phyloP scores from a whole-genome alignment of 78 protist genomes.

The Blattamonas nauphoetae region DNA sequence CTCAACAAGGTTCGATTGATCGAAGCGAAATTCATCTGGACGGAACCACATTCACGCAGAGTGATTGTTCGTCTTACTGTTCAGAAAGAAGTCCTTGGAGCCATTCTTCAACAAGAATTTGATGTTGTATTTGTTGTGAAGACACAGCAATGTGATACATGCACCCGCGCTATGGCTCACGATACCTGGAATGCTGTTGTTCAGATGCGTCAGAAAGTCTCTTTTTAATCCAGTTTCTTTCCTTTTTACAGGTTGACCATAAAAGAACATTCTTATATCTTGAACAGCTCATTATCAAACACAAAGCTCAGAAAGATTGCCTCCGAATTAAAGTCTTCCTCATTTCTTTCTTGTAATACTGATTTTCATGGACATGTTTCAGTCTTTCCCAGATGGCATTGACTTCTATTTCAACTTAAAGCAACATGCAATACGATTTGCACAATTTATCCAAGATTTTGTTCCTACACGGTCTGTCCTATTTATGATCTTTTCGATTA shows the following conservation, averaged over 20 bases:
- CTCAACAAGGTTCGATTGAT: slow-evolving; percentile 70
- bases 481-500: not conserved
- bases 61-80: slow-evolving; percentile 79
- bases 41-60: slow-evolving; percentile 96
- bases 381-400: not conserved
- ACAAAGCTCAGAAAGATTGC: slow-evolving; percentile 62
- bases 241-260: slow-evolving; percentile 46
- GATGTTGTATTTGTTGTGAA: slow-evolving; percentile 75
- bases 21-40: slow-evolving; percentile 97
- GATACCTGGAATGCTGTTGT: slow-evolving; percentile 82
- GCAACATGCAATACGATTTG: slow-evolving; percentile 64
- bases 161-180: slow-evolving; percentile 72
- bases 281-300: slow-evolving; percentile 93
- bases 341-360: slow-evolving; percentile 76
- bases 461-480: slow-evolving; percentile 52
- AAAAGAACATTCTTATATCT: slow-evolving; percentile 83
- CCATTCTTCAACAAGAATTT: slow-evolving; percentile 47
- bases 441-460: slow-evolving; percentile 58
- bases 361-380: not conserved
- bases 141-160: slow-evolving; percentile 69
- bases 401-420: not conserved
- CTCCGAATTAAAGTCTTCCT: slow-evolving; percentile 47
- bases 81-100: slow-evolving; percentile 76
- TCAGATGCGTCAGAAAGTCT: slow-evolving; percentile 89
- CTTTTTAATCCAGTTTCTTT: not conserved